phyloP scores from a whole-genome alignment of 176 grass and related monocot species.

The Pontederia crassipes region DNA sequence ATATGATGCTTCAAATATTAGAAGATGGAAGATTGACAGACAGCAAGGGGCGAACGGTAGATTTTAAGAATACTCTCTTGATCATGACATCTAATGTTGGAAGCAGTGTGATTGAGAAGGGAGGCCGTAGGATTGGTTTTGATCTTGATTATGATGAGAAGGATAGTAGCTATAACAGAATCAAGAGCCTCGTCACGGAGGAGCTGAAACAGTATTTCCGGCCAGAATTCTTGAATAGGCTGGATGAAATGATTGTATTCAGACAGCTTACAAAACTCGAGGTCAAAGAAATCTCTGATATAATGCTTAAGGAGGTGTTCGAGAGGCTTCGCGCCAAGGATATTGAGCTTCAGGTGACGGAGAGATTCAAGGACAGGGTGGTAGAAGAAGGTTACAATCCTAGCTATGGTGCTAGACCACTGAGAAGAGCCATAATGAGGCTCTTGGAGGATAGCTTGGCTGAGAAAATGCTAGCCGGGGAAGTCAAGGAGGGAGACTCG shows the following conservation, averaged over 20 bases:
- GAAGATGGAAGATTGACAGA: conserved; percentile 16
- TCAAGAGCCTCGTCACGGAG: conserved; percentile 7
- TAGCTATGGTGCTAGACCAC: conserved; percentile 14
- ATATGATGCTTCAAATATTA: conserved; percentile 20
- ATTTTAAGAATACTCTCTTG: conserved; percentile 19
- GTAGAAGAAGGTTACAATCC: conserved; percentile 14
- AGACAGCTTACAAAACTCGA: conserved; percentile 7
- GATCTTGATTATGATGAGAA: conserved; percentile 9
- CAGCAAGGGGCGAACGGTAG: conserved; percentile 9
- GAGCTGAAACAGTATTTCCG: conserved; percentile 9
- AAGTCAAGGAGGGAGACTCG: conserved; percentile 11
- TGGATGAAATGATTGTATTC: conserved; percentile 14
- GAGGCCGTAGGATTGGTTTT: conserved; percentile 5
- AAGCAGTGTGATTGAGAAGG: conserved; percentile 19
- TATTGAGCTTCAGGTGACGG: conserved; percentile 8
- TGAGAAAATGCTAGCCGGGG: conserved; percentile 13
- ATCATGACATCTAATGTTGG: conserved; percentile 23
- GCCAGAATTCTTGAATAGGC: not conserved
- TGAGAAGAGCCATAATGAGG: conserved; percentile 14
- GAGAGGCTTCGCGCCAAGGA: conserved; percentile 5
- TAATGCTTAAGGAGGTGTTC: conserved; percentile 12
- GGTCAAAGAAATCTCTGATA: conserved; percentile 12
- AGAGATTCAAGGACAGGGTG: conserved; percentile 13
- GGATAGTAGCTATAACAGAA: conserved; percentile 6
- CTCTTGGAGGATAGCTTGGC: conserved; percentile 15